Base-by-base conservation (phyloP, 2,329 filamentous ascomycete genomes). In the Cryphonectria radicalis region DNA sequence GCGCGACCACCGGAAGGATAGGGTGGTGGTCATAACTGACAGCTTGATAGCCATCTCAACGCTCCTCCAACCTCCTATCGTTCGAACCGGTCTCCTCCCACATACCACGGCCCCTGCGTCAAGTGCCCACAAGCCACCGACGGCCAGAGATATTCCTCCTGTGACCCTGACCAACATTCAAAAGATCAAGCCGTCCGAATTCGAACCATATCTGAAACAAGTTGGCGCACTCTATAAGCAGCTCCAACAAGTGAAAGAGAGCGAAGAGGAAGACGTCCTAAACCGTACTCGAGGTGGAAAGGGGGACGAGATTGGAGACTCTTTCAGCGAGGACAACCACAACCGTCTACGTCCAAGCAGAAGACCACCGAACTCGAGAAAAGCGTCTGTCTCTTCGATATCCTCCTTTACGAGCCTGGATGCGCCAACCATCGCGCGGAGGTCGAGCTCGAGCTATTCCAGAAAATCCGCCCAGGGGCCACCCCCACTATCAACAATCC, bases 401-500 rank as follows among this genome's bases (percentile, higher is more conserved):
- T 82, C 83, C 25, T 87, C 88, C 1, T 74, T 87, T 14, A 83
- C 84, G 5, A 87, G 87, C 0, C 79, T 87, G 28, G 87, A 89
- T 22, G 76, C 81, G 0, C 79, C 84, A 0, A 81, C 81, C 32
- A 78, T 83, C 1, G 76, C 81, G 2, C 81, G 86, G 67, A 81
- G 85, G 69, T 81, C 83, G 37, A 85, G 84, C 73, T 83, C 84
- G 8, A 81, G 82, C 28, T 86, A 85, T 74, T 81, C 82, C 70
- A 89, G 89, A 76, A 89, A 91, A 75, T 86, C 86, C 57, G 81
- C 87, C 0, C 92, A 95, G 72, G 92, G 92, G 0, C 90, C 93
- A 1, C 94, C 96, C 1, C 96, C 95, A 0, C 80, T 99, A 40
- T 96, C 94, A 5, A 98, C 95, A 0, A 97, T 99, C 60, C 96